phyloP scores from a whole-genome alignment of 139 green algal species.

The Pseudopediastrum boryanum region DNA sequence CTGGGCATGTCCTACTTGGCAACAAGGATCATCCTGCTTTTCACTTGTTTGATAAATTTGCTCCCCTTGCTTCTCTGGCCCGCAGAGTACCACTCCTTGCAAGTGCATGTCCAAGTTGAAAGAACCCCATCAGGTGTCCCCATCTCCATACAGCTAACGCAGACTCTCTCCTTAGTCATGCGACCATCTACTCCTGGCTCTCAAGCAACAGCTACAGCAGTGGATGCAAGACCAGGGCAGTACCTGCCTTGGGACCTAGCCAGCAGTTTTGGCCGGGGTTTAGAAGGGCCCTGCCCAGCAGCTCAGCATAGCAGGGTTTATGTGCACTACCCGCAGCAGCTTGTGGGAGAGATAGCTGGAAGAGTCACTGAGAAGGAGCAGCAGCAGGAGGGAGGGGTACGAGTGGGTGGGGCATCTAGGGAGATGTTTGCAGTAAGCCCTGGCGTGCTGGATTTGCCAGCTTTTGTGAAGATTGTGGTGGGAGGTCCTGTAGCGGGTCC shows the following conservation, averaged over 20 bases:
- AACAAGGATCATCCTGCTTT: not conserved
- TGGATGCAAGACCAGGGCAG: not conserved
- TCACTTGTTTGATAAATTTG: not conserved
- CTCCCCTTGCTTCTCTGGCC: not conserved
- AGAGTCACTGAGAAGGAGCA: no score
- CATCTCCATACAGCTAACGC: slow-evolving; percentile 30
- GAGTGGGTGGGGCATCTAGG: no score
- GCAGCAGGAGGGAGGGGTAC: no score
- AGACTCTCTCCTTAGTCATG: slow-evolving; percentile 57
- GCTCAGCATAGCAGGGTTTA: slow-evolving; percentile 51
- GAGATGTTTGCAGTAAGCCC: not conserved
- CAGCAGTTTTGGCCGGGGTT: slow-evolving; percentile 1
- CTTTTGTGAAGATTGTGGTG: not conserved
- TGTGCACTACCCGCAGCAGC: slow-evolving; percentile 37
- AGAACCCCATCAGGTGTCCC: not conserved
- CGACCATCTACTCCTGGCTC: not conserved
- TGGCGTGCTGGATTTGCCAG: not conserved
- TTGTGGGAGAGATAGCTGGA: no score
- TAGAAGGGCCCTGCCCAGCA: slow-evolving; percentile 41
- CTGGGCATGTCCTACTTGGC: not conserved
- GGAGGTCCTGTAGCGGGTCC: not conserved
- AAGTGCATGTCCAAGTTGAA: slow-evolving; percentile 28
- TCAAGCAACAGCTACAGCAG: slow-evolving; percentile 5
- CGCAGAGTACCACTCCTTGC: slow-evolving; percentile 64
- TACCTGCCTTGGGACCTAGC: not conserved